phyloP scores from a whole-genome alignment of 2,329 filamentous ascomycete species.

The Fusarium papillatum region DNA sequence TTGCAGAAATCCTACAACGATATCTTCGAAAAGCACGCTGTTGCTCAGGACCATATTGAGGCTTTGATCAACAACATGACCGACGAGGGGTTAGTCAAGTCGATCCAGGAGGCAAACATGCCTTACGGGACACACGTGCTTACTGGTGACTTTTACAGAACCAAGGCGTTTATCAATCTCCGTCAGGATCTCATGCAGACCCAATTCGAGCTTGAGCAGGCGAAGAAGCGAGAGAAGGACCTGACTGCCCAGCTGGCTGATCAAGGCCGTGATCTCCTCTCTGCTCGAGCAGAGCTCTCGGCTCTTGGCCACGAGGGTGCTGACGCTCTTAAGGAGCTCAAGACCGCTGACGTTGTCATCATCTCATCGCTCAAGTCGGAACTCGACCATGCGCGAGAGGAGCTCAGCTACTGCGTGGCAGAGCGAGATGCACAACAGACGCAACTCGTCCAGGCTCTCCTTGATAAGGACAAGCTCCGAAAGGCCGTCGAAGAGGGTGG shows the following conservation, averaged over 20 bases:
- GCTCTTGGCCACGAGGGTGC: slow-evolving; percentile 67
- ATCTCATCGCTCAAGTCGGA: slow-evolving; percentile 70
- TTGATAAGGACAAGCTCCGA: slow-evolving; percentile 72
- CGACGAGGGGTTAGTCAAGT: slow-evolving; percentile 68
- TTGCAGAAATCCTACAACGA: slow-evolving; percentile 69
- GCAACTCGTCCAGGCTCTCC: slow-evolving; percentile 70
- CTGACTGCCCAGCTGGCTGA: slow-evolving; percentile 65
- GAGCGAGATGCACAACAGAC: slow-evolving; percentile 70
- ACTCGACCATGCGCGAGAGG: slow-evolving; percentile 66
- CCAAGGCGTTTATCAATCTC: slow-evolving; percentile 65
- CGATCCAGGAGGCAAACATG: slow-evolving; percentile 48
- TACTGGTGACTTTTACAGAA: slow-evolving; percentile 62
- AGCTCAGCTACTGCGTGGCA: slow-evolving; percentile 61
- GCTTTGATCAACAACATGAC: slow-evolving; percentile 64
- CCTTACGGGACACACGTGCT: slow-evolving; percentile 52
- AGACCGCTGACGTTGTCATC: slow-evolving; percentile 70
- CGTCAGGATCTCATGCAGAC: slow-evolving; percentile 61
- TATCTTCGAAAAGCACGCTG: slow-evolving; percentile 69
- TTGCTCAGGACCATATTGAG: slow-evolving; percentile 70
- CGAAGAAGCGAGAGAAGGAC: slow-evolving; percentile 56
- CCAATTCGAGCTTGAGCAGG: slow-evolving; percentile 61
- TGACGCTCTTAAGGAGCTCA: slow-evolving; percentile 69
- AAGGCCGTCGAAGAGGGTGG: slow-evolving; percentile 64
- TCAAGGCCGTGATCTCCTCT: slow-evolving; percentile 67
- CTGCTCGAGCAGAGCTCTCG: slow-evolving; percentile 65